A percentile compares a stretch with the other conserved stretches of the same genome.
Evolutionary conservation across 2,329 filamentous ascomycete genomes (phyloP).

Genomic region (Cladosporium velox): DNA sequence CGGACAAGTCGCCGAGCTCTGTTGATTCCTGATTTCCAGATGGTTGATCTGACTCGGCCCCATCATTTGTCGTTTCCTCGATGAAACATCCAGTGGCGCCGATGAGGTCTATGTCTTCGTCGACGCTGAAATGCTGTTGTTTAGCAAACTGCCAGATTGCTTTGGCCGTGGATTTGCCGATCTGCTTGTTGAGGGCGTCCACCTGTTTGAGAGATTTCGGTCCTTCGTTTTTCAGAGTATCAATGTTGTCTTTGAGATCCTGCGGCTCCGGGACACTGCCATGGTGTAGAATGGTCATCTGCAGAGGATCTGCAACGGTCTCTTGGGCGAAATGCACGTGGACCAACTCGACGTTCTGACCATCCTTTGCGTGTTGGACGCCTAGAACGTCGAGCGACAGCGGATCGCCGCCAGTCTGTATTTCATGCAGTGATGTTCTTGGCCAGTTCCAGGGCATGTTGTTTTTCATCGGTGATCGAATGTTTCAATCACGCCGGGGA

Average conservation of each 20-base stretch:
- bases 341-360: constrained; percentile 11
- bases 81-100: not conserved
- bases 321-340: constrained; percentile 10
- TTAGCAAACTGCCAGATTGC: constrained; percentile 14
- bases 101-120: constrained; percentile 14
- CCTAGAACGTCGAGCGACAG: constrained; percentile 14
- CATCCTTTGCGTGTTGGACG: constrained; percentile 10
- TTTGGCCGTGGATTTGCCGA: not conserved
- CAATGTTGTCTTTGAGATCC: constrained; percentile 1
- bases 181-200: not conserved
- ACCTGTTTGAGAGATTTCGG: constrained; percentile 6
- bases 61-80: not conserved
- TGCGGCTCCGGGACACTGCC: constrained; percentile 1
- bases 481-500: not conserved
- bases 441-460: constrained; percentile 18
- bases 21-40: not conserved
- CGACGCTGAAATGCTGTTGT: constrained; percentile 9
- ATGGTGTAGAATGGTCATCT: constrained; percentile 9
- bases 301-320: not conserved
- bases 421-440: constrained; percentile 10
- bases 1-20: constrained; percentile 11
- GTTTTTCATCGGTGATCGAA: not conserved
- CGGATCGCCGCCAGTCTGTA: constrained; percentile 5
- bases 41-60: not conserved
- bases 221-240: not conserved